phyloP scores from a whole-genome alignment of 2,329 filamentous ascomycete genomes.

The Exophiala viscosa region DNA sequence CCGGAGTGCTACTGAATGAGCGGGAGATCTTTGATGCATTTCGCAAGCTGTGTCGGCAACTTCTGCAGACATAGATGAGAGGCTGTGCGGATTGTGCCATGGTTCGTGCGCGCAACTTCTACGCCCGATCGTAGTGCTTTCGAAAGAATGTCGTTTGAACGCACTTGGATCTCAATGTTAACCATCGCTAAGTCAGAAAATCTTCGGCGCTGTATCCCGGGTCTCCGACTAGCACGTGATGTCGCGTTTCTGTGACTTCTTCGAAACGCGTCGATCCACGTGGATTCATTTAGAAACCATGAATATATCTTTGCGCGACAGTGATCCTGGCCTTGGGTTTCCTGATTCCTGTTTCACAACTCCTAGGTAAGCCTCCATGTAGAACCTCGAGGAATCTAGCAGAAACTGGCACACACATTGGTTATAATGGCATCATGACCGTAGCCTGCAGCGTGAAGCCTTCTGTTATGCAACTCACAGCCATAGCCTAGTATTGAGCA shows the following conservation, averaged over 20 bases:
- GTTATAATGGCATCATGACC: too few species aligned
- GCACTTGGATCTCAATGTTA: background rate
- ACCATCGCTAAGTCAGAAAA: background rate
- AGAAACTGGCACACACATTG: too few species aligned
- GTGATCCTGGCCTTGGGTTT: too few species aligned
- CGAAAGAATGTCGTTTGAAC: background rate
- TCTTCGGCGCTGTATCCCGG: too few species aligned
- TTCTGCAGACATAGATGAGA: conserved; percentile 38
- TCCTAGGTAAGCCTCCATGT: too few species aligned
- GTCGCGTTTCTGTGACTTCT: background rate
- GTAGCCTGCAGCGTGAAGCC: too few species aligned
- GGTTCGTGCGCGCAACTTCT: background rate
- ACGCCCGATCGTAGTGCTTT: background rate
- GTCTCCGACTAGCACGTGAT: background rate
- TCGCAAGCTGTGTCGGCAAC: conserved; percentile 20
- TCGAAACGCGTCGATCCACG: background rate
- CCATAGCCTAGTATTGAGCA: too few species aligned
- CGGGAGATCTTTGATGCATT: conserved; percentile 28
- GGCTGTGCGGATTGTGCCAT: conserved; percentile 40
- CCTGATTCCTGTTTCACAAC: too few species aligned
- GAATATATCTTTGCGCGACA: too few species aligned
- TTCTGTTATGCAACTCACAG: too few species aligned
- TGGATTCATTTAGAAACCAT: too few species aligned
- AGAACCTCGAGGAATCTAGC: too few species aligned
- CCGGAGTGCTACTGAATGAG: conserved; percentile 23